Conservation (phyloP, 2,329 filamentous ascomycete species). For the Pyricularia sp. region DNA sequence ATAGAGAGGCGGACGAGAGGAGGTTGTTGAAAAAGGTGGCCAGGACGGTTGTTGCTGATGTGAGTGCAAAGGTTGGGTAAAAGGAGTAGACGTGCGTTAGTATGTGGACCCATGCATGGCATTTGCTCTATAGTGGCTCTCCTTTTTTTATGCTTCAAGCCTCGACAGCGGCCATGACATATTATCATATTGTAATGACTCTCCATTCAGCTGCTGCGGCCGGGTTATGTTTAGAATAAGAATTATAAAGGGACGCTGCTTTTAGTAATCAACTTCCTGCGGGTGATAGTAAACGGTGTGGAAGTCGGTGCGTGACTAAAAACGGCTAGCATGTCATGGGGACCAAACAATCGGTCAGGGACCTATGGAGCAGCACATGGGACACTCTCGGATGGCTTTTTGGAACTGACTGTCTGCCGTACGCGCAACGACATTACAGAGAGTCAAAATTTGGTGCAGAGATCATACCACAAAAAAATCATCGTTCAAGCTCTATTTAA, state of each 20-base stretch:
- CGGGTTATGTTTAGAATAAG: neutral
- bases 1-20: constrained; percentile 79
- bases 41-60: constrained; percentile 60
- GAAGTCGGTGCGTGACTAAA: neutral
- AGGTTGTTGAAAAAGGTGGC: constrained; percentile 80
- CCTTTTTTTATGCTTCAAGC: neutral
- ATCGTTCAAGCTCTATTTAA: no score
- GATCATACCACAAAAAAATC: no score
- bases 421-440: no score
- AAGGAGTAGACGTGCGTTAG: constrained; percentile 5
- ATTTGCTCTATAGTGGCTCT: neutral
- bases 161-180: neutral
- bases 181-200: neutral
- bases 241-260: neutral
- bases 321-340: neutral
- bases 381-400: no score
- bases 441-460: no score
- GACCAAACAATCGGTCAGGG: neutral
- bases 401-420: no score
- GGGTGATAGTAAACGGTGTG: neutral
- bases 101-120: neutral
- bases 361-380: no score
- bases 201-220: neutral
- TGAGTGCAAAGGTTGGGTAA: constrained; percentile 38
- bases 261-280: neutral